Evolutionary conservation across 1,284 basidiomycete species (phyloP), one percentile per base, ranked within the genome.

Genomic region (Cryptococcus sp.): DNA sequence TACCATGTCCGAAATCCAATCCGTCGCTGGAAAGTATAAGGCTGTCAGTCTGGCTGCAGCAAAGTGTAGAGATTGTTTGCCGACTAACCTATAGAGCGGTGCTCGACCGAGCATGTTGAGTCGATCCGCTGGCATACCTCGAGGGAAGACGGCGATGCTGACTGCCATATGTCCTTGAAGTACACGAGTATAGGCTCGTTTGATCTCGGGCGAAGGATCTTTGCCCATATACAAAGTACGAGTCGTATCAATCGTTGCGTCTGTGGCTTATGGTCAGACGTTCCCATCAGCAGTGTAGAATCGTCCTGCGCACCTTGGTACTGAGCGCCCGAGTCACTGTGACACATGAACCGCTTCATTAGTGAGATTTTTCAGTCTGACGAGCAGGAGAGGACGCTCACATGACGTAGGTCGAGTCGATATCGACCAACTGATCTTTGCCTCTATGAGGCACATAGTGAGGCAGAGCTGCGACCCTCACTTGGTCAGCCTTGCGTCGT

Each of bases 111-210:
- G 82, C 50, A 91, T 88, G 72, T 93, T 91, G 29, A 97, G 79
- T 71, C 88, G 85, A 45, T 81, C 79, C 0, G 92, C 92, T 3
- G 87, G 87, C 1, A 91, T 93, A 8, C 90, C 90, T 73, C 87
- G 85, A 20, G 93, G 94, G 81, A 95, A 98, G 29, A 92, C 82
- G 3, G 89, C 88, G 61, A 82, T 85, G 77, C 94, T 91, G 65
- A 96, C 92, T 40, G 92, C 91, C 65, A 98, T 94, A 80, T 99
- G 95, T 4, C 95, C 95, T 78, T 99, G 95, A 52, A 99, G 78
- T 25, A 99, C 96, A 23, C 93, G 83, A 17, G 96, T 99, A 75
- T 88, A 98, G 1, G 93, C 93, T 62, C 94, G 88, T 70, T 87
- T 88, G 59, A 77, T 59, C 76, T 93, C 88, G 64, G 92, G 89